phyloP scores from a whole-genome alignment of 305 asterid genomes.

The Plantago lanceolata region DNA sequence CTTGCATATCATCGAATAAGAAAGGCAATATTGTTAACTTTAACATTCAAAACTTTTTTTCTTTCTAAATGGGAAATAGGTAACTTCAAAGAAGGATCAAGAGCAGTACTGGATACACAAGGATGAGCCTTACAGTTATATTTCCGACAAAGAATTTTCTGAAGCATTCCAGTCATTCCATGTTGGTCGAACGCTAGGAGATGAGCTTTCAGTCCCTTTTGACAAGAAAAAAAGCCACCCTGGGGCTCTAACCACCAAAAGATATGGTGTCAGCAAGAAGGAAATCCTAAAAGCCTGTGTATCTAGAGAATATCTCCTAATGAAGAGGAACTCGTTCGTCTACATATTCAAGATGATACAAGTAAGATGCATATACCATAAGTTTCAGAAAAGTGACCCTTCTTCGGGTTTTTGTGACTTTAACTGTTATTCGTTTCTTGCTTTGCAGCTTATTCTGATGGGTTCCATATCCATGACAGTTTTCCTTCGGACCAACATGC shows the following conservation, averaged over 20 bases:
- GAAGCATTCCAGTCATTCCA: slow-evolving; percentile 86
- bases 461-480: slow-evolving; percentile 59
- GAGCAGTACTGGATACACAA: slow-evolving; percentile 74
- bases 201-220: slow-evolving; percentile 76
- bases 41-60: neutral
- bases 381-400: slow-evolving; percentile 3
- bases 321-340: slow-evolving; percentile 92
- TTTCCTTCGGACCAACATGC: slow-evolving; percentile 59
- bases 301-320: slow-evolving; percentile 75
- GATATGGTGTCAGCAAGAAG: slow-evolving; percentile 75
- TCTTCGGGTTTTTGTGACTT: neutral
- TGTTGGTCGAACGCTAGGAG: slow-evolving; percentile 64
- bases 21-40: neutral
- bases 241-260: slow-evolving; percentile 59
- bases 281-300: slow-evolving; percentile 81
- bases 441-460: slow-evolving; percentile 55
- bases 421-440: slow-evolving; percentile 7
- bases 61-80: slow-evolving; percentile 43
- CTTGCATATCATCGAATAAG: slow-evolving; percentile 13
- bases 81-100: slow-evolving; percentile 94
- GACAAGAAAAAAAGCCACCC: slow-evolving; percentile 76
- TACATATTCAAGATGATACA: slow-evolving; percentile 75
- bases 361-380: slow-evolving; percentile 40
- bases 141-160: slow-evolving; percentile 59
- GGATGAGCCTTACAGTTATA: slow-evolving; percentile 57